A percentile compares a stretch with the other conserved stretches of the same genome.
Evolutionary conservation across 129 eudicot species (phyloP).

Genomic region (Centella asiatica): DNA sequence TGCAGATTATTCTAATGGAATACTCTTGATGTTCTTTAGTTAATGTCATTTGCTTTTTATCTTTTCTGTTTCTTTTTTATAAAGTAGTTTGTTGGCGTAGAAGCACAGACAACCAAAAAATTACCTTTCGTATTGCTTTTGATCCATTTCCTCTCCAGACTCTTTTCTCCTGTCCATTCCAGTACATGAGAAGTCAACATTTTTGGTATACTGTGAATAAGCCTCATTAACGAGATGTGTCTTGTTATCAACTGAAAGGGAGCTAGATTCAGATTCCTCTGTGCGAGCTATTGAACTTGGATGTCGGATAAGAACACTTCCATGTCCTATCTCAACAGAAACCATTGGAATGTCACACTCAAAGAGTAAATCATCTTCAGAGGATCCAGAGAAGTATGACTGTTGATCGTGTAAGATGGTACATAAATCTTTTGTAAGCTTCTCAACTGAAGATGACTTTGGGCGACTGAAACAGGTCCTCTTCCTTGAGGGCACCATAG

Average conservation of each 20-base stretch:
- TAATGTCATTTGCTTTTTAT: too few relatives aligned
- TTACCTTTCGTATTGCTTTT: constrained; percentile 56
- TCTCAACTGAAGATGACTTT: constrained; percentile 86
- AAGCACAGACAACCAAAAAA: background rate
- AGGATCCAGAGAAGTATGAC: constrained; percentile 68
- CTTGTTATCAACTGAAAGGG: constrained; percentile 81
- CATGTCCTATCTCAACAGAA: constrained; percentile 98
- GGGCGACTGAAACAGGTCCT: constrained; percentile 71
- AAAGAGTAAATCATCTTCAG: constrained; percentile 83
- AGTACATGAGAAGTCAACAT: constrained; percentile 32
- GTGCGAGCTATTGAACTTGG: constrained; percentile 72
- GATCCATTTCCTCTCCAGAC: constrained; percentile 31
- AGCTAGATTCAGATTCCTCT: constrained; percentile 98
- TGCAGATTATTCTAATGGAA: background rate
- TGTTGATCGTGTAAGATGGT: constrained; percentile 83
- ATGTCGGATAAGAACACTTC: constrained; percentile 91
- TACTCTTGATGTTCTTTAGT: too few relatives aligned
- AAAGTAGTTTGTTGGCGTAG: background rate
- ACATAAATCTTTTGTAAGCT: constrained; percentile 78
- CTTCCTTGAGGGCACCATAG: constrained; percentile 80
- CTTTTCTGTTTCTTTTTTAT: background rate
- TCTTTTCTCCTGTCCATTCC: constrained; percentile 39
- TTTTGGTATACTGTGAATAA: constrained; percentile 47
- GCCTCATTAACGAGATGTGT: constrained; percentile 35
- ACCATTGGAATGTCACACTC: constrained; percentile 88